Evolutionary conservation across 768 basidiomycete genomes (phyloP).

Genomic region (Lyophyllum shimeji): DNA sequence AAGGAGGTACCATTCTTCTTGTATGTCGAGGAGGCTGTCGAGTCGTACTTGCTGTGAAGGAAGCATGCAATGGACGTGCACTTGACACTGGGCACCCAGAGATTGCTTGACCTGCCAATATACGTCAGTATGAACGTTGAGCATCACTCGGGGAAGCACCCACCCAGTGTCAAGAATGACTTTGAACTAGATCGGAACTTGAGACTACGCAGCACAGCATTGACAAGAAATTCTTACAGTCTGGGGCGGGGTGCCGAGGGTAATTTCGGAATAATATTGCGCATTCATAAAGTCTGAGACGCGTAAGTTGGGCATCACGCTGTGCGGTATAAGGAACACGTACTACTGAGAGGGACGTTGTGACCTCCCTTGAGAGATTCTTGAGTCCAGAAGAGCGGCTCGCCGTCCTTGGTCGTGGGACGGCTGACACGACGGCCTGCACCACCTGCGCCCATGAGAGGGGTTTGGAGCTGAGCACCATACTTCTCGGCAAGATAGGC

Average conservation of each 20-base stretch:
- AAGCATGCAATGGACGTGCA: constrained; percentile 93
- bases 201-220: background rate
- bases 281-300: constrained; percentile 93
- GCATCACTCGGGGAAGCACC: background rate
- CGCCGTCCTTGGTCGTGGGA: constrained; percentile 39
- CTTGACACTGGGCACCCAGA: constrained; percentile 85
- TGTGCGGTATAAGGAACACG: constrained; percentile 28
- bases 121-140: constrained; percentile 4
- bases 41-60: constrained; percentile 92
- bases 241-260: constrained; percentile 83
- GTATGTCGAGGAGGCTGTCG: constrained; percentile 75
- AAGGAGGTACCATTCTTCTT: constrained; percentile 88
- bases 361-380: constrained; percentile 78
- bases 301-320: constrained; percentile 1
- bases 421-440: constrained; percentile 58
- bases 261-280: constrained; percentile 91
- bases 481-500: constrained; percentile 96
- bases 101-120: constrained; percentile 71
- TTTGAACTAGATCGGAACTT: constrained; percentile 62
- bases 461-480: constrained; percentile 55
- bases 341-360: constrained; percentile 85
- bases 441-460: constrained; percentile 75
- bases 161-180: constrained; percentile 94
- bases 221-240: constrained; percentile 40
- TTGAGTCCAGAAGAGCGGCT: constrained; percentile 81